Evolutionary conservation across 768 basidiomycete species (phyloP).

Genomic region (Russula olivacea): DNA sequence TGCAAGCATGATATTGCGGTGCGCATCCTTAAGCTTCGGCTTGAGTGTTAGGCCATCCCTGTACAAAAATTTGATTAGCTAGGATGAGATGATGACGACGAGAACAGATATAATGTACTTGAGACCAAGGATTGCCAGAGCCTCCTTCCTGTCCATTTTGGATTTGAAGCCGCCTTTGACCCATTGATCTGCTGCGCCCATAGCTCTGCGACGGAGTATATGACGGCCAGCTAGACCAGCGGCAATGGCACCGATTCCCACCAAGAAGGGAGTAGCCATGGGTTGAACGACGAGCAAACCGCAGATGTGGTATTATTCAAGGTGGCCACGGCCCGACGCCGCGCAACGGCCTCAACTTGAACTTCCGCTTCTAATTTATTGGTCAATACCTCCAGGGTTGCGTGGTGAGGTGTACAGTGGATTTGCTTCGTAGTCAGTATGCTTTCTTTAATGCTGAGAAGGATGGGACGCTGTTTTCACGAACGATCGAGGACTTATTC

Average conservation of each 20-base stretch:
- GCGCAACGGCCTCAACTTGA: too few species aligned
- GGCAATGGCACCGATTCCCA: slow-evolving; percentile 73
- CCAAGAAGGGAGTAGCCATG: slow-evolving; percentile 75
- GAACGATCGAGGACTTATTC: too few species aligned
- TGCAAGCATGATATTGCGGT: slow-evolving; percentile 94
- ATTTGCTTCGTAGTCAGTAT: background rate
- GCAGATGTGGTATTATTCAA: background rate
- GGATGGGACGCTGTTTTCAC: too few species aligned
- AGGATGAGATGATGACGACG: slow-evolving; percentile 5
- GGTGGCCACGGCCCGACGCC: background rate
- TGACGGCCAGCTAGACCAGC: slow-evolving; percentile 72
- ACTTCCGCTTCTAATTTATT: too few species aligned
- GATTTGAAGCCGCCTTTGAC: slow-evolving; percentile 89
- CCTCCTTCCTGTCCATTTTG: slow-evolving; percentile 96
- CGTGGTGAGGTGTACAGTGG: background rate
- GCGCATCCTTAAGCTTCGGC: slow-evolving; percentile 86
- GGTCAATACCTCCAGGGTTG: background rate
- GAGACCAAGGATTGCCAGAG: slow-evolving; percentile 83
- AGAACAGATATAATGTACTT: slow-evolving; percentile 56
- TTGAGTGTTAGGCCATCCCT: slow-evolving; percentile 81
- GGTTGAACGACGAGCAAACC: background rate
- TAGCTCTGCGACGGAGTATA: slow-evolving; percentile 59
- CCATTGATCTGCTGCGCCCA: slow-evolving; percentile 73
- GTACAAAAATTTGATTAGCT: background rate
- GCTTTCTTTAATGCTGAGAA: too few species aligned